Evolutionary conservation across 1,139 yeast genomes (phyloP), one percentile per base, ranked within the genome.

Genomic region (Nadsonia starkeyi-henricii): DNA sequence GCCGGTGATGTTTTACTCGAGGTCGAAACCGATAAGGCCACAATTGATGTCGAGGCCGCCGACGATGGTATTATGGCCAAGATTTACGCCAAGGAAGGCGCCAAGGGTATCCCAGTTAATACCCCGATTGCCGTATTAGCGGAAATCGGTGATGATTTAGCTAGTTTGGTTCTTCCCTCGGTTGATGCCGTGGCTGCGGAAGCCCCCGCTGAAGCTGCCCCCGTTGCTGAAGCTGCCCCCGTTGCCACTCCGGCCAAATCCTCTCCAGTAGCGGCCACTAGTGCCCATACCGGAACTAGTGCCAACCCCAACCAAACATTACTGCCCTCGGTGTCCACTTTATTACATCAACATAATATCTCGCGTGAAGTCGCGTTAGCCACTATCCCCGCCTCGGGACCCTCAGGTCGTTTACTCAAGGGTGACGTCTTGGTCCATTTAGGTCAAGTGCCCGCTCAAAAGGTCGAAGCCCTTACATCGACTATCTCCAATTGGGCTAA

Each of bases 11-110:
- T 85, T 2, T 67, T 88, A 49, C 68, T 88, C 48, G 96, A 88
- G 60, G 85, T 88, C 39, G 96, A 88, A 65, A 88, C 96, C 17
- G 96, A 88, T 66, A 88, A 88, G 67, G 94, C 96, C 41, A 85
- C 84, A 57, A 86, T 88, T 53, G 93, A 85, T 55, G 96, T 88
- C 30, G 96, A 88, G 65, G 95, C 96, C 2, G 85, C 77, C 55
- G 96, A 88, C 61, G 96, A 91, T 59, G 98, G 97, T 45, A 68
- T 83, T 44, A 54, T 91, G 64, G 95, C 88, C 62, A 86, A 85
- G 65, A 81, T 91, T 48, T 63, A 88, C 53, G 69, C 53, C 18
- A 72, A 70, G 41, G 79, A 84, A 52, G 98, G 98, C 4, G 77
- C 78, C 44, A 79, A 77, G 53, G 91, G 81, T 33, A 72, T 91